phyloP scores from a whole-genome alignment of 768 basidiomycete species.

The Collybia sp. region DNA sequence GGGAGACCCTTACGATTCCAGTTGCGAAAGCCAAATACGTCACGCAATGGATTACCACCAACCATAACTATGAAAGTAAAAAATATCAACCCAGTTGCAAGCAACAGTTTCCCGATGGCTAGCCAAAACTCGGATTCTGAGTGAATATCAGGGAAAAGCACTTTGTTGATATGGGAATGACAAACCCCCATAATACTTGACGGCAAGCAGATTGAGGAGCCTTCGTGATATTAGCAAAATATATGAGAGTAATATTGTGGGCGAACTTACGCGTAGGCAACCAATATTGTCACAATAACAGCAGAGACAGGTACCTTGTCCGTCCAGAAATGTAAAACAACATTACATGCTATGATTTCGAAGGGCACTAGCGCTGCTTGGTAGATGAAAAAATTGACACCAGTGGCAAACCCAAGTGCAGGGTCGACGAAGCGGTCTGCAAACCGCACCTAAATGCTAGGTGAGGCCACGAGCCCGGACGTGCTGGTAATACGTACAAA shows the following conservation, averaged over 20 bases:
- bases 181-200: constrained; percentile 44
- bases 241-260: background rate
- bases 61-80: constrained; percentile 61
- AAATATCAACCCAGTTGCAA: constrained; percentile 41
- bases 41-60: constrained; percentile 51
- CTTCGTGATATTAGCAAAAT: constrained; percentile 14
- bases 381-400: constrained; percentile 56
- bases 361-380: constrained; percentile 38
- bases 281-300: constrained; percentile 38
- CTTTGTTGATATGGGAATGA: background rate
- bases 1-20: constrained; percentile 37
- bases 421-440: constrained; percentile 55
- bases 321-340: constrained; percentile 51
- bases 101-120: constrained; percentile 42
- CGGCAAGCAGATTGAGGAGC: constrained; percentile 42
- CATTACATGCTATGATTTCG: constrained; percentile 51
- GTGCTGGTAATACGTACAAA: constrained; percentile 39
- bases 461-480: too few relatives aligned
- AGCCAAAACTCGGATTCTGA: constrained; percentile 53
- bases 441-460: constrained; percentile 43
- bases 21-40: constrained; percentile 50
- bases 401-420: constrained; percentile 50
- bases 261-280: constrained; percentile 32
- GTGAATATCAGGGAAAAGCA: constrained; percentile 7
- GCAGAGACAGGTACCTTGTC: constrained; percentile 41